phyloP scores from a whole-genome alignment of 345 rosid genomes.

The Linum trigynum region DNA sequence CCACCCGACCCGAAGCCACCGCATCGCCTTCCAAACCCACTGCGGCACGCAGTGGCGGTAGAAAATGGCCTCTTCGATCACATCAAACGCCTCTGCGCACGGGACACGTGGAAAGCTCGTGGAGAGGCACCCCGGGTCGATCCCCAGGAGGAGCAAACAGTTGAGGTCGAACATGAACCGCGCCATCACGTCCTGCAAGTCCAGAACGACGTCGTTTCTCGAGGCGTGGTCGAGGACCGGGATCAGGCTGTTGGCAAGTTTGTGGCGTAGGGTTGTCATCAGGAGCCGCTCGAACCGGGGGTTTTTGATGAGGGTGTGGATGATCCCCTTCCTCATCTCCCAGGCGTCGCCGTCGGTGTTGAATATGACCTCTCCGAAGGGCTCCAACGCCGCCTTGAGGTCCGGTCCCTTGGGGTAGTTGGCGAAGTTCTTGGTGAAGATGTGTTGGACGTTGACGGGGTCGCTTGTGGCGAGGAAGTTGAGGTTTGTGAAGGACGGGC shows the following conservation, averaged over 20 bases:
- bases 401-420: too few relatives aligned
- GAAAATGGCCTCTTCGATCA: background rate
- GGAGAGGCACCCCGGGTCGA: too few relatives aligned
- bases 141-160: too few relatives aligned
- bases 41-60: conserved; percentile 2
- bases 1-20: conserved; percentile 5
- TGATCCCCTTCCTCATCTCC: conserved; percentile 9
- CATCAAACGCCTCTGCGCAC: too few relatives aligned
- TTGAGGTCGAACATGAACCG: too few relatives aligned
- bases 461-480: conserved; percentile 14
- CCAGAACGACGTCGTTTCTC: too few relatives aligned
- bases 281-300: background rate
- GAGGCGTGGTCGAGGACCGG: conserved; percentile 10
- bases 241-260: conserved; percentile 4
- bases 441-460: conserved; percentile 11
- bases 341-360: conserved; percentile 14
- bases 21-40: conserved; percentile 3
- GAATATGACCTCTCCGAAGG: conserved; percentile 17
- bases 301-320: conserved; percentile 5
- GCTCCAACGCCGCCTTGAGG: conserved; percentile 13
- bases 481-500: conserved; percentile 13
- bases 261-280: background rate
- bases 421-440: conserved; percentile 11
- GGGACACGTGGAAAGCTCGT: too few relatives aligned
- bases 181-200: too few relatives aligned